phyloP scores from a whole-genome alignment of 1,139 yeast species.

The Saccharomyces pastorianus region DNA sequence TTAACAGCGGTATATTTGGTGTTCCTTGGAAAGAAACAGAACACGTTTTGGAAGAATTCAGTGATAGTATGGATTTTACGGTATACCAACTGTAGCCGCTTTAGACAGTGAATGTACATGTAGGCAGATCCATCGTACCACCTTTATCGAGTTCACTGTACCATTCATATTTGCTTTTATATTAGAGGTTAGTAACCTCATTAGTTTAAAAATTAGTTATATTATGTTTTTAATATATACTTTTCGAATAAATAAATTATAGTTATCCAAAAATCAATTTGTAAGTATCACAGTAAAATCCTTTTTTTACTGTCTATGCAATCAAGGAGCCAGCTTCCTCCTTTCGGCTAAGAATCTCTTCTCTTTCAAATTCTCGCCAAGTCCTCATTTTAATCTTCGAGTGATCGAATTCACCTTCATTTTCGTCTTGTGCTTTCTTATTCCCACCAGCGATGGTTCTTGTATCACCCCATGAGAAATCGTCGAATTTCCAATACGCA shows the following conservation, averaged over 20 bases:
- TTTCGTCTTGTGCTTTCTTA: constrained; percentile 54
- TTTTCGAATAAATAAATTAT: not conserved
- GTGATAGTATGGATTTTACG: constrained; percentile 34
- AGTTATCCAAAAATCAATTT: not conserved
- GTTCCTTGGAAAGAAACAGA: constrained; percentile 76
- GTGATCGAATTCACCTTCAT: constrained; percentile 80
- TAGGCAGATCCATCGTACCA: not conserved
- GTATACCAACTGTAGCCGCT: constrained; percentile 12
- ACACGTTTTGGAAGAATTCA: constrained; percentile 35
- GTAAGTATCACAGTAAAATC: not conserved
- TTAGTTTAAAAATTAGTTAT: not conserved
- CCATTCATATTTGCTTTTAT: not conserved
- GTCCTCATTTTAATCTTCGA: constrained; percentile 80
- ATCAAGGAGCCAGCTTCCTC: not conserved
- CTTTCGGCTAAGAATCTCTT: not conserved
- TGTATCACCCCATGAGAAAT: constrained; percentile 98
- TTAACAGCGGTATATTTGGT: constrained; percentile 70
- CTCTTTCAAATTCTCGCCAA: constrained; percentile 67
- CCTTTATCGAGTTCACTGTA: not conserved
- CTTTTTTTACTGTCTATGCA: not conserved
- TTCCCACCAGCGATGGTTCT: constrained; percentile 70
- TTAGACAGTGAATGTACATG: not conserved
- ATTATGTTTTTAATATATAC: not conserved
- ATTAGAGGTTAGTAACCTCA: not conserved
- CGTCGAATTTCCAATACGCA: constrained; percentile 96